These are phyloP conservation scores for Alternaria solani DNA, from an alignment of 2,329 filamentous ascomycete genomes.

Conservation along the genomic window DNA sequence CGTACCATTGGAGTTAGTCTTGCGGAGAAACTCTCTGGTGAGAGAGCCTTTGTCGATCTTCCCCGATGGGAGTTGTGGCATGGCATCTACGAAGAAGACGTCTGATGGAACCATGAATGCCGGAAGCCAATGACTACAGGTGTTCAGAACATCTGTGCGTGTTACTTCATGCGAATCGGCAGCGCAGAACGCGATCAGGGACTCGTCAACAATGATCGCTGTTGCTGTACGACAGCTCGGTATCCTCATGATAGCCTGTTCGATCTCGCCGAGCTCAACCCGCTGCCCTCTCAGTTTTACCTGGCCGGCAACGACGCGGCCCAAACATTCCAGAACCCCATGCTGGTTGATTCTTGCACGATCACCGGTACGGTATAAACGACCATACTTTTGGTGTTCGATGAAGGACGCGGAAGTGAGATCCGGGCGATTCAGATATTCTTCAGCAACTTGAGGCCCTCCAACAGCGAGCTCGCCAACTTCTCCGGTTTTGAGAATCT, in stretches of 20 bases:
- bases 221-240: conserved; percentile 66
- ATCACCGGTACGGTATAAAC: conserved; percentile 85
- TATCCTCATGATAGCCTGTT: conserved; percentile 44
- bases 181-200: conserved; percentile 78
- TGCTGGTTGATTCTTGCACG: conserved; percentile 73
- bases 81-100: conserved; percentile 67
- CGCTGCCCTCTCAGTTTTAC: conserved; percentile 87
- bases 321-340: conserved; percentile 82
- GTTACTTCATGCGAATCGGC: conserved; percentile 55
- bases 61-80: conserved; percentile 82
- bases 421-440: conserved; percentile 81
- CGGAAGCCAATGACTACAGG: conserved; percentile 79
- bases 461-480: conserved; percentile 83
- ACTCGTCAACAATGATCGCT: conserved; percentile 71
- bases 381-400: conserved; percentile 67
- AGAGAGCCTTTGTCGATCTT: conserved; percentile 79
- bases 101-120: conserved; percentile 84
- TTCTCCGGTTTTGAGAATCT: conserved; percentile 70
- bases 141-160: conserved; percentile 59
- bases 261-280: conserved; percentile 74
- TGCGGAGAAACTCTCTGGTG: conserved; percentile 61
- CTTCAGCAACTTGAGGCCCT: conserved; percentile 78
- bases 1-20: conserved; percentile 20
- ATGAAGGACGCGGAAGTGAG: conserved; percentile 79
- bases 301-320: conserved; percentile 80